phyloP scores from a whole-genome alignment of 2,329 filamentous ascomycete species.

The Aspergillus tanneri region DNA sequence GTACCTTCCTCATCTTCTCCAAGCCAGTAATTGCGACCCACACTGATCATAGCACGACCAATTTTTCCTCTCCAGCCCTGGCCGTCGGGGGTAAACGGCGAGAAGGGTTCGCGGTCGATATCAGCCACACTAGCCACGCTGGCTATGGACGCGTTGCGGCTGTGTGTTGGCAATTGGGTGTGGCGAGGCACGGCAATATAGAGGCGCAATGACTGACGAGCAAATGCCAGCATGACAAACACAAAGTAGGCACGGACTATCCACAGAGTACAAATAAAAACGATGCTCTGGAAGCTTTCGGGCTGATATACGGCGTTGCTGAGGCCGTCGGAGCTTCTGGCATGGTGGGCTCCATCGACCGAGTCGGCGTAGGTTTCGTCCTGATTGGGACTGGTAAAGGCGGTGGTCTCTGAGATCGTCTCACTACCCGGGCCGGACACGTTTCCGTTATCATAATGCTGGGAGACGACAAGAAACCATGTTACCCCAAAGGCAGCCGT shows the following conservation, averaged over 20 bases:
- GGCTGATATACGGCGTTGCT: conserved; percentile 65
- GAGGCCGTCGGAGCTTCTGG: conserved; percentile 46
- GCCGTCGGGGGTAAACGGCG: conserved; percentile 66
- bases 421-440: conserved; percentile 51
- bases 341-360: conserved; percentile 49
- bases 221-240: conserved; percentile 78
- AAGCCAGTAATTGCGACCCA: conserved; percentile 78
- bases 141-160: conserved; percentile 46
- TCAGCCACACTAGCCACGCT: conserved; percentile 49
- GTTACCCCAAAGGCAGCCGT: conserved; percentile 77
- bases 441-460: conserved; percentile 51
- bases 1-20: conserved; percentile 58
- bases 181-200: conserved; percentile 48
- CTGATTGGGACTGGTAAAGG: conserved; percentile 63
- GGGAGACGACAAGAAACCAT: conserved; percentile 78
- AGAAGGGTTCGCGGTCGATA: conserved; percentile 66
- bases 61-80: conserved; percentile 75
- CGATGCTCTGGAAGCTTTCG: conserved; percentile 72
- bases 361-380: conserved; percentile 61
- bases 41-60: conserved; percentile 73
- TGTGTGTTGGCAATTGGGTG: conserved; percentile 42
- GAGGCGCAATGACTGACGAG: conserved; percentile 70
- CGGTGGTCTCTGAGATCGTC: conserved; percentile 62
- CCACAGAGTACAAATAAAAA: conserved; percentile 72
- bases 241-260: conserved; percentile 78